phyloP scores from a whole-genome alignment of 148 eudicot genomes.

The Chenopodium berlandieri region DNA sequence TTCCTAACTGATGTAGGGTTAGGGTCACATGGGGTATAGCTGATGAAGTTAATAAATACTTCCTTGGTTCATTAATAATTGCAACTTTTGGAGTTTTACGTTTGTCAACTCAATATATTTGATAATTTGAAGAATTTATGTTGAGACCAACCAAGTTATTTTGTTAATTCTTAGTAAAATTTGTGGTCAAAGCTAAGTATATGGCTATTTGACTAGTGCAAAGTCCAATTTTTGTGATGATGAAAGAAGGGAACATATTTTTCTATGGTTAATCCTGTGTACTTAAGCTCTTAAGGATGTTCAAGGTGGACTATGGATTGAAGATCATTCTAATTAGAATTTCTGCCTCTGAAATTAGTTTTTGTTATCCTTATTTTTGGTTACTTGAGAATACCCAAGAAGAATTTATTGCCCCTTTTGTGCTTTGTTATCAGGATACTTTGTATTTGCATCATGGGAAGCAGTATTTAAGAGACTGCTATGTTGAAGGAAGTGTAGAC shows the following conservation, averaged over 20 bases:
- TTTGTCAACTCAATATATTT: no score
- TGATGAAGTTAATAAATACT: not conserved
- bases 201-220: no score
- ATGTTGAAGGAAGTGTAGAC: slow-evolving; percentile 95
- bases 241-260: not conserved
- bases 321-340: not conserved
- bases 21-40: not conserved
- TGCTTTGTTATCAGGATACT: slow-evolving; percentile 58
- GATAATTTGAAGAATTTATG: no score
- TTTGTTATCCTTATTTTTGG: not conserved
- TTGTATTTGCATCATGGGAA: slow-evolving; percentile 89
- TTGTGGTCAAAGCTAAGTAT: no score
- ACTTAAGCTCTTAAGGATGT: not conserved
- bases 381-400: not conserved
- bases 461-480: slow-evolving; percentile 90
- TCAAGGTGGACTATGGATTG: not conserved
- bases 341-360: not conserved
- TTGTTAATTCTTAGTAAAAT: no score
- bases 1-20: not conserved
- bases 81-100: no score
- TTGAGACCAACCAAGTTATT: no score
- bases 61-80: no score
- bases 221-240: no score
- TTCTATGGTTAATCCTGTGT: not conserved
- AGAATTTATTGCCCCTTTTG: not conserved